Percentiles rank a stretch among this genome's conserved stretches.
Evolutionary conservation across 2,329 filamentous ascomycete genomes (phyloP).

Genomic region (Onygenales sp.): DNA sequence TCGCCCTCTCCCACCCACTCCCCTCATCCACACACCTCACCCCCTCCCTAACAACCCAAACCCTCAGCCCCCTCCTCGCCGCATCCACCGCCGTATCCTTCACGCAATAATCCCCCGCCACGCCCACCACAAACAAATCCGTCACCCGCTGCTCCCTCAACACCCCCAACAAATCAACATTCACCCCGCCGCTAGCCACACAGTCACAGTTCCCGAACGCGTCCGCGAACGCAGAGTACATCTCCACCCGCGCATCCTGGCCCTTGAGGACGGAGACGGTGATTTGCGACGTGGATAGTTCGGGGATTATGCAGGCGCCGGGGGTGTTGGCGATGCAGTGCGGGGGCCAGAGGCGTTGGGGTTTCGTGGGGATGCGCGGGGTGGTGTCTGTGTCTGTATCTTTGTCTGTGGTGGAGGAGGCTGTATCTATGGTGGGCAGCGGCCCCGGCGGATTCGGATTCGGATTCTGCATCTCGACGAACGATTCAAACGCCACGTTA

Average conservation of each 20-base stretch:
- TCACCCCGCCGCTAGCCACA: constrained; percentile 23
- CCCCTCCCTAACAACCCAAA: constrained; percentile 68
- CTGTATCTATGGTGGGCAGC: no score
- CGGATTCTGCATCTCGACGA: constrained; percentile 47
- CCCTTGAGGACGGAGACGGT: constrained; percentile 71
- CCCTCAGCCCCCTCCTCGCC: constrained; percentile 61
- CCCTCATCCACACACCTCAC: constrained; percentile 61
- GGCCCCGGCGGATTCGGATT: constrained; percentile 10
- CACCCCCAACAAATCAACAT: constrained; percentile 50
- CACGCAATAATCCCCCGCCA: constrained; percentile 88
- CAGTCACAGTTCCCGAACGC: constrained; percentile 51
- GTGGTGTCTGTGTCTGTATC: constrained; percentile 43
- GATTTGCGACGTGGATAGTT: constrained; percentile 53
- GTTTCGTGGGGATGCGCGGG: constrained; percentile 32
- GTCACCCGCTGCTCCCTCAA: constrained; percentile 54
- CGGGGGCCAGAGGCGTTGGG: constrained; percentile 71
- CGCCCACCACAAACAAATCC: constrained; percentile 74
- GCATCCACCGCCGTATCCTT: constrained; percentile 73
- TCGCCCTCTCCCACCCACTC: constrained; percentile 46
- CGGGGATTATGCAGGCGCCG: constrained; percentile 65
- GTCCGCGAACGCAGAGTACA: constrained; percentile 88
- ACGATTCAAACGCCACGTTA: constrained; percentile 59
- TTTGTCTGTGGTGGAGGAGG: constrained; percentile 34
- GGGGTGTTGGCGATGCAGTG: constrained; percentile 73
- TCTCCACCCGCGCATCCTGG: constrained; percentile 63